Evolutionary conservation across 371 early-diverging fungal genomes (phyloP), one percentile per base, ranked within the genome.

Genomic region (Rhizopus microsporus): DNA sequence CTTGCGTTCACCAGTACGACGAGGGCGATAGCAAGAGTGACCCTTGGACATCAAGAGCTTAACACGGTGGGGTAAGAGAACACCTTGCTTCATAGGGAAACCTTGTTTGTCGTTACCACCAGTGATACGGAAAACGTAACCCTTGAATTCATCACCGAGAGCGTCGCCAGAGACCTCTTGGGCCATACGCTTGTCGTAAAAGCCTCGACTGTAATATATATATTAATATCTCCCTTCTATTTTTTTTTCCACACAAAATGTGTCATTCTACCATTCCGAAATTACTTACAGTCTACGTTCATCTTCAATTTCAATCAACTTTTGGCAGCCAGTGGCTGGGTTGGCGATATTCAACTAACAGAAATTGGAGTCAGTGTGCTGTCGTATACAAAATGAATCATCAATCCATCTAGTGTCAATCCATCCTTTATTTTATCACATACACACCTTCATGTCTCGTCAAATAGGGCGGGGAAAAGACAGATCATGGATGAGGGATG

Each of bases 21-120:
- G 96, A 69, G 95, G 92, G 75, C 98, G 94, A 91, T 96, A 99
- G 90, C 99, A 99, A 61, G 94, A 95, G 93, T 98, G 98, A 64
- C 99, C 99, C 85, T 96, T 91, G 73, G 90, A 88, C 72, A 99
- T 88, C 68, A 92, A 84, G 69, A 98, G 91, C 67, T 96, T 91
- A 64, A 97, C 94, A 91, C 99, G 95, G 77, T 91, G 85, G 59
- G 89, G 88, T 59, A 91, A 84, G 62, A 96, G 87, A 63, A 99
- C 92, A 87, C 97, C 97, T 83, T 95, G 94, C 91, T 96, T 97
- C 93, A 93, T 93, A 74, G 93, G 93, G 90, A 93, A 93, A 81
- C 99, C 99, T 88, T 99, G 98, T 88, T 96, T 96, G 89, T 99
- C 99, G 88, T 98, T 95, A 72, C 99, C 99, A 75, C 99, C 99